These are phyloP conservation scores for Filosporella fistucella DNA, from an alignment of 495 filamentous ascomycete species.

Conservation along the genomic window DNA sequence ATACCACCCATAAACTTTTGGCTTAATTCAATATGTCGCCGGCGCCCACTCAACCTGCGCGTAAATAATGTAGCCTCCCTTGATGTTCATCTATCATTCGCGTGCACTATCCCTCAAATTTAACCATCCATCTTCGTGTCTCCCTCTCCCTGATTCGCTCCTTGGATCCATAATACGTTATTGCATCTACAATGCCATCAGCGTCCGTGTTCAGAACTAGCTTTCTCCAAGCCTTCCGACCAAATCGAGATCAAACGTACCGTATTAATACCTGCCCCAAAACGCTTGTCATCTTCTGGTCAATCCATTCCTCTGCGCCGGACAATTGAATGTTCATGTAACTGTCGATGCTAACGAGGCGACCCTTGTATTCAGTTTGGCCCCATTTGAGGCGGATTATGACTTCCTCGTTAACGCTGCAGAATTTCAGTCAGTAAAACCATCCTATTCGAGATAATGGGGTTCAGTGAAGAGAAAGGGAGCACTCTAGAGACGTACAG, in stretches of 20 bases:
- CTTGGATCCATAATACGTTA: conserved; percentile 91
- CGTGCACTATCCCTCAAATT: conserved; percentile 15
- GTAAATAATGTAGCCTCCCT: no score
- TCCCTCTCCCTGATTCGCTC: conserved; percentile 48
- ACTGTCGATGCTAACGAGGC: conserved; percentile 85
- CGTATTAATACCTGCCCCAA: conserved; percentile 91
- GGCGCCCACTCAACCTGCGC: no score
- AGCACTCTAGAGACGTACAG: conserved; percentile 52
- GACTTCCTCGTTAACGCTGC: conserved; percentile 87
- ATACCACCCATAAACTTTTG: conserved; percentile 19
- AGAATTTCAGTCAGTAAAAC: conserved; percentile 9
- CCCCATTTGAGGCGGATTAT: conserved; percentile 96
- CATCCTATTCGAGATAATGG: not conserved
- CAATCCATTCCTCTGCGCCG: conserved; percentile 85
- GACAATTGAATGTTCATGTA: conserved; percentile 98
- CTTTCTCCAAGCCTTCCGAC: not conserved
- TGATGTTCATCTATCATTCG: no score
- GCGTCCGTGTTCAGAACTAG: not conserved
- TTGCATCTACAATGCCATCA: conserved; percentile 60
- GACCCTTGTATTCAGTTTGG: conserved; percentile 92
- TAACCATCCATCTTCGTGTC: conserved; percentile 63
- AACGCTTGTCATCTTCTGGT: conserved; percentile 76
- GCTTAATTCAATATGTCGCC: conserved; percentile 15
- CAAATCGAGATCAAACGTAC: conserved; percentile 38
- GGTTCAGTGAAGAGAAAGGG: not conserved